A percentile compares a stretch with the other conserved stretches of the same genome.
Evolutionary conservation across 768 basidiomycete genomes (phyloP).

Genomic region (Trametes cingulata): DNA sequence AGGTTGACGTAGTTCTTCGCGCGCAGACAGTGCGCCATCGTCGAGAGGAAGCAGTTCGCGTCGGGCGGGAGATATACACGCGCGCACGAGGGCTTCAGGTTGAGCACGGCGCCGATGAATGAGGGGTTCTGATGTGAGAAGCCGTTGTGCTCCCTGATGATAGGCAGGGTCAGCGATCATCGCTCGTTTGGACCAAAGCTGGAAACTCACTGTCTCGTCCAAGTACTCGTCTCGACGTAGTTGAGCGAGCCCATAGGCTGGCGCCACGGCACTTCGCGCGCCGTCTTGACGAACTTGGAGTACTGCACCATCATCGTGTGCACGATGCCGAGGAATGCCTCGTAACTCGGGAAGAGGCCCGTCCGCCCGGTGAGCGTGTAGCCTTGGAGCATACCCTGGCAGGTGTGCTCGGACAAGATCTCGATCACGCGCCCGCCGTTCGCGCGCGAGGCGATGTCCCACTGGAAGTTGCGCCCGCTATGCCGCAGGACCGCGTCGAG

Average conservation of each 20-base stretch:
- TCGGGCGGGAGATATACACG: slow-evolving; percentile 90
- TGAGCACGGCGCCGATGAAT: slow-evolving; percentile 85
- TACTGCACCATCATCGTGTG: slow-evolving; percentile 92
- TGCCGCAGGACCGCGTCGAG: slow-evolving; percentile 76
- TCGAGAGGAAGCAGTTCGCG: slow-evolving; percentile 82
- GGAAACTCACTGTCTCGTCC: slow-evolving; percentile 58
- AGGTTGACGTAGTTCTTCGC: slow-evolving; percentile 86
- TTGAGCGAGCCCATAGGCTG: slow-evolving; percentile 70
- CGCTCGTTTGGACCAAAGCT: too few species aligned
- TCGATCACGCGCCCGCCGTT: slow-evolving; percentile 84
- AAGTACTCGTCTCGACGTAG: slow-evolving; percentile 87
- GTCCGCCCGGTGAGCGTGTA: slow-evolving; percentile 89
- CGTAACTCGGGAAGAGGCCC: slow-evolving; percentile 87
- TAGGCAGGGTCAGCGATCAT: not conserved
- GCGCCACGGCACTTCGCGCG: slow-evolving; percentile 70
- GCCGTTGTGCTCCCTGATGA: slow-evolving; percentile 70
- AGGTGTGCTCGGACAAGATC: slow-evolving; percentile 87
- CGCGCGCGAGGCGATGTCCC: slow-evolving; percentile 68
- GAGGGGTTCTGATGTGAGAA: slow-evolving; percentile 88
- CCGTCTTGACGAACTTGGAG: slow-evolving; percentile 85
- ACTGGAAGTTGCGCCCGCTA: slow-evolving; percentile 78
- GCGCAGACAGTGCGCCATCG: slow-evolving; percentile 79
- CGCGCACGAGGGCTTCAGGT: slow-evolving; percentile 67
- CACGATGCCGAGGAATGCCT: slow-evolving; percentile 88
- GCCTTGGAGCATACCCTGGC: slow-evolving; percentile 89